Evolutionary conservation across 2,329 filamentous ascomycete genomes (phyloP).

Genomic region (Pleoardoris graminearum): DNA sequence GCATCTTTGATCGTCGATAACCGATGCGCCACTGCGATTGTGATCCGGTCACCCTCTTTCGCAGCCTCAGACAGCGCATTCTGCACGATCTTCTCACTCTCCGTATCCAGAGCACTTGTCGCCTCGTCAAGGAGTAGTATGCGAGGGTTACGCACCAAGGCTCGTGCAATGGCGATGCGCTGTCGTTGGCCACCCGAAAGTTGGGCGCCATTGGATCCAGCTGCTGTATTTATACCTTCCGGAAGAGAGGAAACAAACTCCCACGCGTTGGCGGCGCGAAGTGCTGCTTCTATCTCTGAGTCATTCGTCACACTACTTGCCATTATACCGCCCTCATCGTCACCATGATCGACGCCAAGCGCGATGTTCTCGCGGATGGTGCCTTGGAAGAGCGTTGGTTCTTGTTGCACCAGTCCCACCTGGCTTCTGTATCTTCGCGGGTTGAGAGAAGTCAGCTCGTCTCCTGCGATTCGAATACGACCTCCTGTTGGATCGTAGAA

Average conservation of each 20-base stretch:
- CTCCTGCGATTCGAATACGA: constrained; percentile 78
- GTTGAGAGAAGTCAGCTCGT: constrained; percentile 76
- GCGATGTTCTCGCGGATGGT: constrained; percentile 88
- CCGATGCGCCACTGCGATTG: constrained; percentile 91
- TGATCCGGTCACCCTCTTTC: constrained; percentile 85
- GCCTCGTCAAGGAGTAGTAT: constrained; percentile 62
- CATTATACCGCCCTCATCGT: constrained; percentile 72
- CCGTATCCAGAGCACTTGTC: constrained; percentile 43
- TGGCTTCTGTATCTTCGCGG: constrained; percentile 82
- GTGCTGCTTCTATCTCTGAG: constrained; percentile 33
- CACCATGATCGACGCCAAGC: constrained; percentile 62
- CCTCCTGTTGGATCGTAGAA: constrained; percentile 91
- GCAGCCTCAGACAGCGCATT: constrained; percentile 79
- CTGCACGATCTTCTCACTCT: constrained; percentile 74
- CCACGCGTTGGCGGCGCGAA: constrained; percentile 25
- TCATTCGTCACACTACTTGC: constrained; percentile 71
- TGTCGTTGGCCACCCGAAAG: constrained; percentile 84
- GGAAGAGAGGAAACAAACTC: no score
- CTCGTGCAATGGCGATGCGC: constrained; percentile 89
- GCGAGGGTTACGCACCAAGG: constrained; percentile 87
- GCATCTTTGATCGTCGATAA: constrained; percentile 93
- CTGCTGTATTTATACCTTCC: constrained; percentile 82
- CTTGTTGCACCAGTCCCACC: constrained; percentile 91
- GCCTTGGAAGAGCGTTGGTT: constrained; percentile 92
- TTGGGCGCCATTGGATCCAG: constrained; percentile 76